Conservation (phyloP, 306 rosid genomes). For the Vicia faba region DNA sequence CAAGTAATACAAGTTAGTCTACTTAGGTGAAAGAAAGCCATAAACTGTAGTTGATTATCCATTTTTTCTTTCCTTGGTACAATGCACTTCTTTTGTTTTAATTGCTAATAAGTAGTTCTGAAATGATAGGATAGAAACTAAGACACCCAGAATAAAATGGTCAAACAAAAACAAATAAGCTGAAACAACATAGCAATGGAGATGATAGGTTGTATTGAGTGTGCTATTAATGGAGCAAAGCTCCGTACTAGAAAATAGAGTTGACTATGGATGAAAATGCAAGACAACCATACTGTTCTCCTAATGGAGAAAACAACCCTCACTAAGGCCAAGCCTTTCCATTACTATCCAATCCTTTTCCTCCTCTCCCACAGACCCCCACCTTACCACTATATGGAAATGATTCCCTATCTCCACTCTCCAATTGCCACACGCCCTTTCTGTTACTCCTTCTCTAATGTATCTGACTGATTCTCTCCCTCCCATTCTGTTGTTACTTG, state of each 20-base stretch:
- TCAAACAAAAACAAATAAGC: neutral
- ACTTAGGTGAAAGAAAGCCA: slow-evolving; percentile 25
- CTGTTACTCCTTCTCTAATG: neutral
- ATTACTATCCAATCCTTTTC: neutral
- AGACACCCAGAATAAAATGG: neutral
- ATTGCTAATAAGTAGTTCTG: slow-evolving; percentile 25
- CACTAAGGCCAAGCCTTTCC: neutral
- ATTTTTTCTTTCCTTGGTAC: slow-evolving; percentile 16
- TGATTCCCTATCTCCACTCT: neutral
- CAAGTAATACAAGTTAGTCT: slow-evolving; percentile 4
- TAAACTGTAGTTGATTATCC: neutral
- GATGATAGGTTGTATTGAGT: neutral
- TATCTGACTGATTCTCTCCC: neutral
- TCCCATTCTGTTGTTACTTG: neutral
- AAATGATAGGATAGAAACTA: neutral
- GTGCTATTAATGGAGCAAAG: neutral
- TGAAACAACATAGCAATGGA: neutral
- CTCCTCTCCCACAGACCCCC: no score
- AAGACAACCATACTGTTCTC: neutral
- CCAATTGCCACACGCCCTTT: neutral
- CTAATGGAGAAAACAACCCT: neutral
- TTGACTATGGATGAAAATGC: neutral
- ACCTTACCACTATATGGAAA: no score
- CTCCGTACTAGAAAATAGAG: neutral
- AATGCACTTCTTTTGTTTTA: slow-evolving; percentile 18